These are phyloP conservation scores for Leishmania gerbilli DNA, from an alignment of 208 protist genomes.

Conservation along the genomic window DNA sequence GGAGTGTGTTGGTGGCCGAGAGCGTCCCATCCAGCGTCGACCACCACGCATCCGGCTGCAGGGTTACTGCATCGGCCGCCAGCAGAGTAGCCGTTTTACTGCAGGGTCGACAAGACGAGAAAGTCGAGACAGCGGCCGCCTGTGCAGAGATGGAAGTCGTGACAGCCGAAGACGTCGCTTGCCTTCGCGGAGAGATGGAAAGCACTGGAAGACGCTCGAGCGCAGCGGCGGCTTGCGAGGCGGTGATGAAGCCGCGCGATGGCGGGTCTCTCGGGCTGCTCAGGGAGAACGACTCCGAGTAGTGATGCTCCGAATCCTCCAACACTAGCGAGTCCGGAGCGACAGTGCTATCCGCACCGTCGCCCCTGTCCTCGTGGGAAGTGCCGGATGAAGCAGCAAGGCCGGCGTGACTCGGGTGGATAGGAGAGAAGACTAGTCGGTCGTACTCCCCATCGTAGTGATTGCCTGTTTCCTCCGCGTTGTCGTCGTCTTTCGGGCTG, in stretches of 20 bases:
- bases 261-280: background rate
- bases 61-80: background rate
- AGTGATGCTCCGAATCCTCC: background rate
- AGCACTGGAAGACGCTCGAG: slow-evolving; percentile 6
- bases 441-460: slow-evolving; percentile 16
- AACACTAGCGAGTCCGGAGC: background rate
- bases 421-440: slow-evolving; percentile 11
- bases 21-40: slow-evolving; percentile 33
- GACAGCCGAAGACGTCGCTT: background rate
- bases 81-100: background rate
- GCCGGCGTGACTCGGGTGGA: background rate
- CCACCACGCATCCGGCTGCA: slow-evolving; percentile 28
- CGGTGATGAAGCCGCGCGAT: background rate
- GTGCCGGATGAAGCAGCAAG: background rate
- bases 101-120: background rate
- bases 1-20: slow-evolving; percentile 13
- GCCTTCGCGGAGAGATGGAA: background rate
- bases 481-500: background rate
- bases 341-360: background rate
- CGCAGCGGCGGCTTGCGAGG: slow-evolving; percentile 10
- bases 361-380: background rate
- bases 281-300: background rate
- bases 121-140: background rate
- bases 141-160: background rate
- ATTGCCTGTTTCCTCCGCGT: background rate